Base-by-base conservation (phyloP, 495 filamentous ascomycete species). In the Penicillium samsonianum region DNA sequence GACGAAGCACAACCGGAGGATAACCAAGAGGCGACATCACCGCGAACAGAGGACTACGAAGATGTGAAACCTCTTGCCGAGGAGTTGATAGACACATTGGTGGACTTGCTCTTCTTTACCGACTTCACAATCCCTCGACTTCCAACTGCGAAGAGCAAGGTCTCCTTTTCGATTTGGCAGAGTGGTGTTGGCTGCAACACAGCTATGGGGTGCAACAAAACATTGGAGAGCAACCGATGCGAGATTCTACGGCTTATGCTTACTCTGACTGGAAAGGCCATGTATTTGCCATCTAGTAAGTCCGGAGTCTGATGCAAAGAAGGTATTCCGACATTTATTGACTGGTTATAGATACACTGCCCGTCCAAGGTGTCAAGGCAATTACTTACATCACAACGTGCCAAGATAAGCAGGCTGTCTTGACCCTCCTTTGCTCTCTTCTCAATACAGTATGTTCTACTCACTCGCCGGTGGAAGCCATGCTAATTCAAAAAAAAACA, bases 121-220 rank as follows among this genome's bases (percentile, higher is more conserved):
- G 89, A 89, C 43, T 89, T 99, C 68, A 96, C 92, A 0, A 80
- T 97, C 8, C 92, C 92, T 1, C 69, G 76, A 44, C 73, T 78
- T 4, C 73, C 84, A 11, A 81, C 86, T 43, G 85, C 84, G 37
- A 90, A 89, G 67, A 80, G 80, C 61, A 96, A 96, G 69, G 87
- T 96, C 38, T 89, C 89, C 14, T 96, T 91, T 75, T 87, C 91
- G 35, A 98, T 99, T 63, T 99, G 94, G 94, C 91, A 97, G 72
- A 97, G 89, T 63, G 94, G 94, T 23, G 93, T 99, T 45, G 94
- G 94, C 2, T 98, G 93, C 74, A 96, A 96, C 69, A 90, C 89
- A 7, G 81, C 90, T 2, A 86, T 96, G 70, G 88, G 88, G 17
- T 90, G 92, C 19, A 96, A 82, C 38, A 96, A 90, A 71, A 90